phyloP scores from a whole-genome alignment of 768 basidiomycete genomes.

The Tylopilus intermedius region DNA sequence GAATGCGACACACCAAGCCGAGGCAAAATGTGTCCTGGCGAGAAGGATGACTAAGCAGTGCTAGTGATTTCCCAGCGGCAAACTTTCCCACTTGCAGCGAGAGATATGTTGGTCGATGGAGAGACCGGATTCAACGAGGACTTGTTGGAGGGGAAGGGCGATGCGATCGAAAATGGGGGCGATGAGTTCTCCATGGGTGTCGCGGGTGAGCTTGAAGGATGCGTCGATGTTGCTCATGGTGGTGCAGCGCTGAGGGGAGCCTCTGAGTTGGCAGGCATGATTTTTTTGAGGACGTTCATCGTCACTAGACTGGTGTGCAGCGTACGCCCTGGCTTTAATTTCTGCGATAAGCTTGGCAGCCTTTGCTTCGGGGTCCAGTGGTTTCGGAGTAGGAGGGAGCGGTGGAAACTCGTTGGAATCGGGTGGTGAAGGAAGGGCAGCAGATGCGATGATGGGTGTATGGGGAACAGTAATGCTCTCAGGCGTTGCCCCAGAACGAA shows the following conservation, averaged over 20 bases:
- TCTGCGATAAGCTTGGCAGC: conserved; percentile 56
- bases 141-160: too few species aligned
- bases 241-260: too few species aligned
- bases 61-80: background rate
- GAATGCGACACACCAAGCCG: background rate
- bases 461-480: conserved; percentile 7
- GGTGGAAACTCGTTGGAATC: conserved; percentile 19
- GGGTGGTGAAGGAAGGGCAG: conserved; percentile 20
- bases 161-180: too few species aligned
- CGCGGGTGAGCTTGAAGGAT: too few species aligned
- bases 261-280: too few species aligned
- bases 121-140: too few species aligned
- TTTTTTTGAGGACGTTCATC: conserved; percentile 29
- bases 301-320: conserved; percentile 41
- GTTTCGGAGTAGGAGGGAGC: conserved; percentile 29
- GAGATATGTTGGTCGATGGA: too few species aligned
- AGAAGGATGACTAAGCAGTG: conserved; percentile 16
- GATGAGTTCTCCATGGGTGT: too few species aligned
- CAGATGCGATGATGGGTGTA: conserved; percentile 11
- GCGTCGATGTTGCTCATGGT: too few species aligned
- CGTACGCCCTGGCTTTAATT: conserved; percentile 59
- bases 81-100: too few species aligned
- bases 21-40: conserved; percentile 1
- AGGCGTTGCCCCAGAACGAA: conserved; percentile 2
- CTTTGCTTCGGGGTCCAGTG: conserved; percentile 36